A percentile compares a stretch with the other conserved stretches of the same genome.
These are phyloP conservation scores for Penicillium taxi DNA, from an alignment of 495 filamentous ascomycete genomes.

Conservation along the genomic window DNA sequence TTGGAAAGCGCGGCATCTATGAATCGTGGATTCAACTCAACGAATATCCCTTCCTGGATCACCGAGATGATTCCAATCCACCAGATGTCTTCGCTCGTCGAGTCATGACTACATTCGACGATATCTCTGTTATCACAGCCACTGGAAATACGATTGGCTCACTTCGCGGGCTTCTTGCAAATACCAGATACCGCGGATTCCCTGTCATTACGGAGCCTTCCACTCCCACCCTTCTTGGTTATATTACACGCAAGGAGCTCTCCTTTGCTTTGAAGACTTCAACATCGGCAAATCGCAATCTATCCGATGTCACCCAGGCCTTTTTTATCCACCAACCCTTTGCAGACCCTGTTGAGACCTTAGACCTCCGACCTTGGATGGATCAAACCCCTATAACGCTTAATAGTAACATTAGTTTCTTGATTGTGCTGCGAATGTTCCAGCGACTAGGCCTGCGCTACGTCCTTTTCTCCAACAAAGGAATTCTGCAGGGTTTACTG, in stretches of 20 bases:
- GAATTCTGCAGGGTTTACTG: slow-evolving; percentile 72
- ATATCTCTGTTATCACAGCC: slow-evolving; percentile 79
- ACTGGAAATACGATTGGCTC: slow-evolving; percentile 74
- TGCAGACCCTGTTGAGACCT: slow-evolving; percentile 65
- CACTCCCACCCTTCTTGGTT: slow-evolving; percentile 69
- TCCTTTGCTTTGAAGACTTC: slow-evolving; percentile 61
- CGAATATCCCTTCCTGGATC: slow-evolving; percentile 93
- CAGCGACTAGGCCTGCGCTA: slow-evolving; percentile 88
- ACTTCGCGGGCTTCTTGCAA: slow-evolving; percentile 58
- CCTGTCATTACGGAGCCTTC: slow-evolving; percentile 73
- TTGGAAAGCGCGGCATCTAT: slow-evolving; percentile 91
- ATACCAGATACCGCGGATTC: slow-evolving; percentile 81
- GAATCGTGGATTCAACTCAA: slow-evolving; percentile 96
- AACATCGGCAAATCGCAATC: slow-evolving; percentile 39
- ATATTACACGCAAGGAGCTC: slow-evolving; percentile 89
- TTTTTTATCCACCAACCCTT: slow-evolving; percentile 78
- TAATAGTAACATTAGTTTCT: slow-evolving; percentile 60
- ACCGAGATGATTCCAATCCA: slow-evolving; percentile 70
- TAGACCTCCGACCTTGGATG: slow-evolving; percentile 95
- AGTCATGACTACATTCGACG: slow-evolving; percentile 89
- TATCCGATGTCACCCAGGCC: slow-evolving; percentile 65
- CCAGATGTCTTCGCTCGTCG: slow-evolving; percentile 78
- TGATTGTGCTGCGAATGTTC: slow-evolving; percentile 83
- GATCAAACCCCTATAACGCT: slow-evolving; percentile 95
- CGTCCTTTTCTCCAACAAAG: slow-evolving; percentile 76